Evolutionary conservation across 768 basidiomycete genomes (phyloP).

Genomic region (Clavulina sp.): DNA sequence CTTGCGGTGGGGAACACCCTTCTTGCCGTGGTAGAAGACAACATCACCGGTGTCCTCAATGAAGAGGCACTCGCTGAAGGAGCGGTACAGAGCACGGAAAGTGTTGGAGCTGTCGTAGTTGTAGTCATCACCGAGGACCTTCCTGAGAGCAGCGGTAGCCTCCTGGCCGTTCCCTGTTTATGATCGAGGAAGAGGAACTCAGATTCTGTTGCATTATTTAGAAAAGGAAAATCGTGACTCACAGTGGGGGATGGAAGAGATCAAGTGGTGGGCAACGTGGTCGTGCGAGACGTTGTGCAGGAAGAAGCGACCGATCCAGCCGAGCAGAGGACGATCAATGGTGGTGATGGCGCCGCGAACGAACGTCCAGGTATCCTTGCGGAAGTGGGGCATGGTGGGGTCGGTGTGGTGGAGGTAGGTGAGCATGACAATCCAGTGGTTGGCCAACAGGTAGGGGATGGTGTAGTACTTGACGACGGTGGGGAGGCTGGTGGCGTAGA

Average conservation of each 20-base stretch:
- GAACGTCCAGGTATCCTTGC: conserved; percentile 77
- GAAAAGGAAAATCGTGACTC: conserved; percentile 82
- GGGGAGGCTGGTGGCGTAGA: conserved; percentile 44
- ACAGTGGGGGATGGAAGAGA: conserved; percentile 96
- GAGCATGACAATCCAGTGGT: conserved; percentile 75
- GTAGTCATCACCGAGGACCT: conserved; percentile 15
- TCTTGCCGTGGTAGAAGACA: conserved; percentile 68
- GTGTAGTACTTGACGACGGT: conserved; percentile 66
- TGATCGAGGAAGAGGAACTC: not conserved
- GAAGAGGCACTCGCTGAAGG: conserved; percentile 29
- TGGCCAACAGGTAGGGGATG: conserved; percentile 69
- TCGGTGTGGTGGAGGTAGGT: conserved; percentile 83
- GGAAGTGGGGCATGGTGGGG: conserved; percentile 86
- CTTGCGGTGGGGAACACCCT: not conserved
- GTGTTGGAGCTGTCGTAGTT: conserved; percentile 33
- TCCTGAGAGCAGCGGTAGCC: conserved; percentile 63
- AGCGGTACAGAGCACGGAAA: not conserved
- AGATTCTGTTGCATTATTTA: conserved; percentile 68
- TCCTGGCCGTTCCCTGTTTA: not conserved
- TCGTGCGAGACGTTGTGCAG: conserved; percentile 82
- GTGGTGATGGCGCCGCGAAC: conserved; percentile 84
- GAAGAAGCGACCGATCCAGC: not conserved
- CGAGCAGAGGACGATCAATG: conserved; percentile 54
- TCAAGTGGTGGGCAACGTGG: conserved; percentile 81
- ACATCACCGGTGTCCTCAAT: conserved; percentile 89